Evolutionary conservation across 192 early-diverging fungal species (phyloP), one percentile per base, ranked within the genome.

Genomic region (Rhizophagus clarus): DNA sequence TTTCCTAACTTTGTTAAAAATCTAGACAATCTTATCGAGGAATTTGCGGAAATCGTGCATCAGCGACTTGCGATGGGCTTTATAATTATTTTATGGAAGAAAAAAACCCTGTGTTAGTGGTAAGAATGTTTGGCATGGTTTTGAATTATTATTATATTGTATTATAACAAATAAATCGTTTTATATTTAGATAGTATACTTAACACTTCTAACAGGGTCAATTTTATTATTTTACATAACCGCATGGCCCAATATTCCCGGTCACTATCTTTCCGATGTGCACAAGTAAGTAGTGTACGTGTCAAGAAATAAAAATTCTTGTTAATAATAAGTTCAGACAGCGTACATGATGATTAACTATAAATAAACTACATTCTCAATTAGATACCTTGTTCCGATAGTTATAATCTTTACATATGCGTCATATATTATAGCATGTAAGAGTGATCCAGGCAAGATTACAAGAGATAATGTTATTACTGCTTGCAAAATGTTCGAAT

Each of bases 381-480:
- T 11, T 56, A 89, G 88, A 14, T 74, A 81, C 67, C 49, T 85
- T 31, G 83, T 88, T 68, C 86, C 85, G 3, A 37, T 81, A 12
- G 74, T 87, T 72, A 87, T 88, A 32, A 69, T 74, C 2, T 84
- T 84, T 42, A 82, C 86, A 4, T 89, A 89, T 79, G 80, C 61
- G 6, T 82, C 80, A 75, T 88, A 84, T 67, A 86, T 86, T 45
- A 78, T 87, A 31, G 87, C 87, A 26, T 86, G 86, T 11, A 47
- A 79, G 14, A 75, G 85, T 14, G 84, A 88, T 63, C 87, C 88
- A 11, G 88, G 88, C 11, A 81, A 79, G 31, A 81, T 89, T 40
- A 86, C 85, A 26, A 69, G 76, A 7, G 75, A 85, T 2, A 89
- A 89, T 66, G 79, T 85, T 3, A 61, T 84, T 45, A 74, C 72